Evolutionary conservation across 306 rosid species (phyloP), one percentile per base, ranked within the genome.

Genomic region (Luffa aegyptiaca): DNA sequence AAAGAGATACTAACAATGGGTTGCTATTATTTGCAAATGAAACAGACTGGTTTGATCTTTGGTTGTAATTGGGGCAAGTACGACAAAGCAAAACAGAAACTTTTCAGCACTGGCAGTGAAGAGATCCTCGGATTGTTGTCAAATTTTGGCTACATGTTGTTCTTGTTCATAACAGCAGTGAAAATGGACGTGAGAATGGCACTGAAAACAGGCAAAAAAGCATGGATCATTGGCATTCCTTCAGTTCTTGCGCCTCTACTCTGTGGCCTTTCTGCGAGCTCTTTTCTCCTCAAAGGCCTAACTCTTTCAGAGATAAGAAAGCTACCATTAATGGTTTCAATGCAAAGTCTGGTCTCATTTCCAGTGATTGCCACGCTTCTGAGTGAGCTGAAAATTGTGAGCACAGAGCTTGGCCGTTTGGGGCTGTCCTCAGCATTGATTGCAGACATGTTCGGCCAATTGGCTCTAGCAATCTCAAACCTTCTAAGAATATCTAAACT

Each of bases 171-270:
- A 18, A 72, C 77, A 3, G 91, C 87, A 4, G 96, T 86, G 1
- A 89, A 90, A 66, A 90, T 90, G 92, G 93, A 93, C 48, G 48
- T 81, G 10, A 81, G 84, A 49, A 37, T 87, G 89, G 76, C 87
- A 45, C 33, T 66, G 2, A 88, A 81, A 46, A 81, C 86, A 18
- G 96, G 94, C 55, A 82, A 51, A 53, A 92, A 79, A 51, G 80
- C 93, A 0, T 57, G 87, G 84, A 13, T 80, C 6, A 81, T 82
- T 14, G 91, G 87, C 13, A 8, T 83, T 5, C 20, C 21, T 1
- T 80, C 90, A 20, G 4, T 87, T 8, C 8, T 58, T 0, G 7
- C 35, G 1, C 93, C 91, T 0, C 5, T 87, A 2, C 0, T 59
- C 0, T 5, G 46, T 45, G 85, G 83, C 3, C 1, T 66, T 12